These are phyloP conservation scores for Amanita polypyramis DNA, from an alignment of 768 basidiomycete species.

Conservation along the genomic window DNA sequence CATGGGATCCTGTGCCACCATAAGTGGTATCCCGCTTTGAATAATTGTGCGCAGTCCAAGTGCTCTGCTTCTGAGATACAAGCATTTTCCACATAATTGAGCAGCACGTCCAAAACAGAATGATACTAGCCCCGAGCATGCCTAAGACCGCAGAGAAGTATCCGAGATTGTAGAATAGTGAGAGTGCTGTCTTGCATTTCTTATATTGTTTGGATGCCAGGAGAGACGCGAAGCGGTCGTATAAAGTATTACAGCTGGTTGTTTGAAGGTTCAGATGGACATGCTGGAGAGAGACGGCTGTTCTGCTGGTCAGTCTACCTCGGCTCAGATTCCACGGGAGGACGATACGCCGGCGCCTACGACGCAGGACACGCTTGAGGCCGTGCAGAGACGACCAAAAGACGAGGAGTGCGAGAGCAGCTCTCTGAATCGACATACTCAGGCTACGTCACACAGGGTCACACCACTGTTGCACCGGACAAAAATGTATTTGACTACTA, in stretches of 20 bases:
- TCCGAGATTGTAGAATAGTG: conserved; percentile 40
- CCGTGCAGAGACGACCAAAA: conserved; percentile 4
- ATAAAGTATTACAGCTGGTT: conserved; percentile 34
- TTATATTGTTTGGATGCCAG: conserved; percentile 23
- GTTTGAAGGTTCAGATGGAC: conserved; percentile 37
- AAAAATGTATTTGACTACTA: neutral
- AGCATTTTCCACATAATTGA: conserved; percentile 10
- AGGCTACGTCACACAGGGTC: neutral
- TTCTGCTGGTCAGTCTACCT: neutral
- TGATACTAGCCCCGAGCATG: conserved; percentile 29
- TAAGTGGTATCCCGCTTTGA: neutral
- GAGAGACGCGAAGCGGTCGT: conserved; percentile 30
- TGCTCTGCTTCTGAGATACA: neutral
- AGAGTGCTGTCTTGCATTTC: conserved; percentile 18
- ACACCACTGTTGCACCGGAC: conserved; percentile 4
- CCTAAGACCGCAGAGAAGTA: conserved; percentile 33
- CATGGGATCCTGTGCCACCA: neutral
- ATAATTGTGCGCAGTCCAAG: neutral
- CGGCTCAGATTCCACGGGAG: conserved; percentile 1
- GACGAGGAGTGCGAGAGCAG: neutral
- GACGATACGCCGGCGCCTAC: neutral
- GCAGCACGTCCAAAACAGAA: conserved; percentile 28
- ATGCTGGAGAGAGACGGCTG: conserved; percentile 1
- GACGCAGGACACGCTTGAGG: neutral
- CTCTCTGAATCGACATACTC: neutral